These are phyloP conservation scores for Trichocladium antarcticum DNA, from an alignment of 495 filamentous ascomycete genomes.

Conservation along the genomic window DNA sequence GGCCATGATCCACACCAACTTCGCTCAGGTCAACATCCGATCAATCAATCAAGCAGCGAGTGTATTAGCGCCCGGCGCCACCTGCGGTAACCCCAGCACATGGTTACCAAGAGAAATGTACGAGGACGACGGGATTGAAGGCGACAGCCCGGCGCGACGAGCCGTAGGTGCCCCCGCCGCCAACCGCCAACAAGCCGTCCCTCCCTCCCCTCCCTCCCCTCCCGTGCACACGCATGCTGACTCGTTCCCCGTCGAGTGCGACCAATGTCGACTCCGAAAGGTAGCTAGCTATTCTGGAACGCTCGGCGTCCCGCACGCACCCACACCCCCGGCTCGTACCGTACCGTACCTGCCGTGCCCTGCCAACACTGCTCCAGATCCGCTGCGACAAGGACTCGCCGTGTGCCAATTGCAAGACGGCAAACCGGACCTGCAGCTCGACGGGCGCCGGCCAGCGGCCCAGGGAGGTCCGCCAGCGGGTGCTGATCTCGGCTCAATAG, in stretches of 20 bases:
- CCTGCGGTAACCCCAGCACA: no score
- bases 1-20: no score
- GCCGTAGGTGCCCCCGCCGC: slow-evolving; percentile 7
- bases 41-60: no score
- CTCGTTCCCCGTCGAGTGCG: slow-evolving; percentile 17
- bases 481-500: slow-evolving; percentile 62
- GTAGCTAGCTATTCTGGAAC: no score
- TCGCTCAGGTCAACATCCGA: no score
- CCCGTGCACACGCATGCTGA: not conserved
- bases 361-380: no score
- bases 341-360: no score
- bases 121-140: no score
- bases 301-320: no score
- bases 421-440: slow-evolving; percentile 44
- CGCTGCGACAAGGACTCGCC: slow-evolving; percentile 58
- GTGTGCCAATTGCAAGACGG: slow-evolving; percentile 55
- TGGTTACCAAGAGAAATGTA: not conserved
- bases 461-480: slow-evolving; percentile 47
- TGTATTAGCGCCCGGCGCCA: no score
- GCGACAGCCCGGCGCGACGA: slow-evolving; percentile 1
- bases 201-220: not conserved
- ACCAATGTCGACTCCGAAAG: slow-evolving; percentile 29
- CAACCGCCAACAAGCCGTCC: no score
- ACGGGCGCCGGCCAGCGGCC: slow-evolving; percentile 50
- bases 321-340: no score